Percentiles rank a stretch among this genome's conserved stretches.
Conservation (phyloP, 1,139 yeast species). For the Candida mesenterica region DNA sequence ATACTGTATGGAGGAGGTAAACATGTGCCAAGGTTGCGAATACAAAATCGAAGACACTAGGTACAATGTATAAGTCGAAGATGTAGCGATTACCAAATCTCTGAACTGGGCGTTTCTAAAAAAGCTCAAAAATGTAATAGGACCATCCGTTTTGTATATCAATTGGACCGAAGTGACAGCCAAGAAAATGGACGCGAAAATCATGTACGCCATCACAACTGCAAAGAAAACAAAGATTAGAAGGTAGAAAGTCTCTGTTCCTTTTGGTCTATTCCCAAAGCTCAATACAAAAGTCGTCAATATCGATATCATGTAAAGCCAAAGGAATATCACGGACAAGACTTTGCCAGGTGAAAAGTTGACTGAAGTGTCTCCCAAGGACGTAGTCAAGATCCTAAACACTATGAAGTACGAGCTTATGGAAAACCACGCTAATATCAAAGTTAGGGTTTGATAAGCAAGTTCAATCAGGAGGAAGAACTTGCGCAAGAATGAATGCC, state of each 20-base stretch:
- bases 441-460: constrained; percentile 41
- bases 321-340: constrained; percentile 75
- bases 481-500: constrained; percentile 43
- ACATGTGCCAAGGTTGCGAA: constrained; percentile 54
- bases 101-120: constrained; percentile 44
- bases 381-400: constrained; percentile 71
- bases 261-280: constrained; percentile 92
- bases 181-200: constrained; percentile 58
- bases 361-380: constrained; percentile 55
- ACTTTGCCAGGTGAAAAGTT: constrained; percentile 72
- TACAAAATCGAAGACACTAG: constrained; percentile 47
- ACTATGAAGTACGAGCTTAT: constrained; percentile 79
- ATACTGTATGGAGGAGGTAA: constrained; percentile 47
- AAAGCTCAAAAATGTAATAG: constrained; percentile 38
- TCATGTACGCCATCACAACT: constrained; percentile 84
- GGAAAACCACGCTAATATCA: constrained; percentile 73
- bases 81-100: constrained; percentile 49
- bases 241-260: constrained; percentile 79
- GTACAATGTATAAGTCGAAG: constrained; percentile 47
- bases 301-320: constrained; percentile 88
- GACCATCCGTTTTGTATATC: constrained; percentile 29
- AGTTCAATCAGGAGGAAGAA: constrained; percentile 44
- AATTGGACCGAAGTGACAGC: constrained; percentile 44
- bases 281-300: constrained; percentile 88
- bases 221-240: constrained; percentile 90